Percentiles rank a stretch among this genome's conserved stretches.
These are phyloP conservation scores for Hysterangium stoloniferum DNA, from an alignment of 768 basidiomycete species.

Conservation along the genomic window DNA sequence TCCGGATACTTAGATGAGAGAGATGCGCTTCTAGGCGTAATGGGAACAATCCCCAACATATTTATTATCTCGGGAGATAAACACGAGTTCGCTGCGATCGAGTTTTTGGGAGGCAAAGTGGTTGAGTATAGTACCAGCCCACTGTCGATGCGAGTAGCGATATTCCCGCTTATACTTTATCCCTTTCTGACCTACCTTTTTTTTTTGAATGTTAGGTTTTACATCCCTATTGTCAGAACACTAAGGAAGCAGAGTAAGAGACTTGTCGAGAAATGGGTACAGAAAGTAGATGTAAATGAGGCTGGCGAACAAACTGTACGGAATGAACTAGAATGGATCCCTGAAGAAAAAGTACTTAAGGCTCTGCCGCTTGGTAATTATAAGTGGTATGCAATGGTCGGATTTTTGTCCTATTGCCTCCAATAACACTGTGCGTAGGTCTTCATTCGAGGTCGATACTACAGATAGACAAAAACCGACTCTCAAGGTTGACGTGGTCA, in stretches of 20 bases:
- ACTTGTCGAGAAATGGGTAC: constrained; percentile 6
- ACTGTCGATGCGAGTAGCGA: constrained; percentile 38
- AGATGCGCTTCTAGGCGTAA: constrained; percentile 42
- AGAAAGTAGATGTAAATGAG: background rate
- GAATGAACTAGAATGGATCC: constrained; percentile 38
- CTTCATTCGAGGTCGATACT: constrained; percentile 64
- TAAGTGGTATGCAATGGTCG: constrained; percentile 43
- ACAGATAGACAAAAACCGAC: constrained; percentile 41
- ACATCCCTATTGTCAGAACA: constrained; percentile 52
- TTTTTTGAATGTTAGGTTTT: constrained; percentile 32
- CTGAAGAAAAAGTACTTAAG: constrained; percentile 46
- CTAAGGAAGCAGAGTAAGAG: constrained; percentile 36
- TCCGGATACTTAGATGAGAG: constrained; percentile 56
- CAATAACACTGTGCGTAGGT: constrained; percentile 33
- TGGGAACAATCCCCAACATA: constrained; percentile 65
- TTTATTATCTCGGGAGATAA: constrained; percentile 65
- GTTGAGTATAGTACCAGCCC: constrained; percentile 65
- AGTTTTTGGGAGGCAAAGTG: constrained; percentile 43
- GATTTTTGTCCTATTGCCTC: background rate
- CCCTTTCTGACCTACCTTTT: constrained; percentile 10
- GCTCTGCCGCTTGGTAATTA: constrained; percentile 59
- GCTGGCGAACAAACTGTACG: constrained; percentile 13
- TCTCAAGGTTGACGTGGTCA: constrained; percentile 48
- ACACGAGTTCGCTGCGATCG: constrained; percentile 71
- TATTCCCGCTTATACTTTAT: background rate